Base-by-base conservation (phyloP, 2,329 filamentous ascomycete species). In the Hymenoscyphus scutula region DNA sequence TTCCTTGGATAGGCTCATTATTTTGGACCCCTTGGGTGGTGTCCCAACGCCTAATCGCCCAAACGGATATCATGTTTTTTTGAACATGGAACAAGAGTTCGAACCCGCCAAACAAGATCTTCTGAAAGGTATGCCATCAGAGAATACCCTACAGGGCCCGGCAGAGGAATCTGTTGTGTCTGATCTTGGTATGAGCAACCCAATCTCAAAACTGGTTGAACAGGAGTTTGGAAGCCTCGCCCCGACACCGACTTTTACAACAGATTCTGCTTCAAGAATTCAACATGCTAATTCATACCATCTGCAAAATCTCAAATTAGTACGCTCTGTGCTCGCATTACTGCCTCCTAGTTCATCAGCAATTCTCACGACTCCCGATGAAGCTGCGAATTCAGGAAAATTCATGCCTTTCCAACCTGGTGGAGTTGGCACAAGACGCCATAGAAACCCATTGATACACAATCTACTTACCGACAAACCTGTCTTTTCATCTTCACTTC, bases 391-490 rank as follows among this genome's bases (percentile, higher is more conserved):
- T 55, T 74, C 73, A 3, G 71, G 69, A 11, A 72, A 60, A 74
- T 81, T 70, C 51, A 60, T 64, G 15, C 65, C 70, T 30, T 70
- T 73, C 15, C 71, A 70, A 58, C 68, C 71, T 23, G 65, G 67
- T 27, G 69, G 70, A 57, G 80, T 86, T 63, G 79, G 79, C 62
- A 86, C 83, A 59, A 80, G 83, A 74, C 78, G 82, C 75, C 83
- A 86, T 62, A 64, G 70, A 60, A 99, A 99, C 70, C 92, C 93
- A 0, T 80, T 99, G 1, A 95, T 99, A 54, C 92, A 99, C 76
- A 98, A 97, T 71, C 85, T 99, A 1, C 83, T 99, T 10, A 99
- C 95, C 1, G 95, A 99, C 77, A 96, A 97, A 72, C 94, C 95
- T 0, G 84, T 93, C 15, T 89, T 92, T 67, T 98, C 95, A 1